Conservation (phyloP, 352 stramenopile species). For the Thalassiosira hispida region DNA sequence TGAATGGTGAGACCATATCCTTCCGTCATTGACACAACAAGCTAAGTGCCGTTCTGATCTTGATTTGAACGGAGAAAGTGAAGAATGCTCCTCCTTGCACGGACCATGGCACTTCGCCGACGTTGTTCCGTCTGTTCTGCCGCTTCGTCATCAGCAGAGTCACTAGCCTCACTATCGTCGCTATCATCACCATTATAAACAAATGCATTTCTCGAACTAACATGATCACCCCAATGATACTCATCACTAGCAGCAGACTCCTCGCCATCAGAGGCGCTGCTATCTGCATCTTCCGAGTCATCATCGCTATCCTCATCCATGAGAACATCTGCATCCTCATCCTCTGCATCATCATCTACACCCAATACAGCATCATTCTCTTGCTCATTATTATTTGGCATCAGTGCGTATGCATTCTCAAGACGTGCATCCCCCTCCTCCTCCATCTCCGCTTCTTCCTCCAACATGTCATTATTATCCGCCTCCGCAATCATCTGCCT, state of each 20-base stretch:
- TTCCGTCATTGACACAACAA: no score
- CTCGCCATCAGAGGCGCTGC: background rate
- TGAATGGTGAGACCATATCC: no score
- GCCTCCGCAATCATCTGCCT: conserved; percentile 27
- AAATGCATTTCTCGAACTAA: conserved; percentile 43
- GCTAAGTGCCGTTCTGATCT: no score
- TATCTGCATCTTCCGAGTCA: conserved; percentile 37
- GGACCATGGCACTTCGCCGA: conserved; percentile 7
- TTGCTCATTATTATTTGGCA: background rate
- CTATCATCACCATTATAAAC: conserved; percentile 52
- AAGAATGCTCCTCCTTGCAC: conserved; percentile 33
- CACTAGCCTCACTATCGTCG: conserved; percentile 47
- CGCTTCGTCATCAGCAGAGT: conserved; percentile 26
- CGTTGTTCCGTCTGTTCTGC: conserved; percentile 7
- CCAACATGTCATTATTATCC: conserved; percentile 25
- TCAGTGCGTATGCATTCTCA: background rate
- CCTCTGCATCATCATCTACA: conserved; percentile 35
- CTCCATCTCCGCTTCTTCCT: conserved; percentile 37
- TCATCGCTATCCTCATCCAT: conserved; percentile 38
- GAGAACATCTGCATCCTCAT: conserved; percentile 44
- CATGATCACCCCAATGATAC: conserved; percentile 39
- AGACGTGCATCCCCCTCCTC: conserved; percentile 33
- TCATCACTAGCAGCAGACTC: conserved; percentile 18
- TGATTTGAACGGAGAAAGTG: conserved; percentile 13
- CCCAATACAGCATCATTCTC: conserved; percentile 17